Base-by-base conservation (phyloP, 140 eudicot genomes). In the Bidens hawaiensis region DNA sequence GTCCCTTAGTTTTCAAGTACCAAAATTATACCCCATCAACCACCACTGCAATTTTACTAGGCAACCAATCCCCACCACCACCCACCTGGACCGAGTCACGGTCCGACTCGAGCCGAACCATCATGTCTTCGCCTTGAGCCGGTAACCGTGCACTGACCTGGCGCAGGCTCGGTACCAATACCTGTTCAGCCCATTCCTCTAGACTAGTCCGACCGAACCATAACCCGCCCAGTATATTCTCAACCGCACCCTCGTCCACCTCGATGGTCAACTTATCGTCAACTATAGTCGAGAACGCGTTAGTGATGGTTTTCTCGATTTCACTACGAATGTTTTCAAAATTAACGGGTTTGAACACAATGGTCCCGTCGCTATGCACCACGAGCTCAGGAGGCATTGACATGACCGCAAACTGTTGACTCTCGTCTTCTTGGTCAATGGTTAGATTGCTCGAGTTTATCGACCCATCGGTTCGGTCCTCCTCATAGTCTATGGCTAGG, bases 371-470 rank as follows among this genome's bases (percentile, higher is more conserved):
- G 3, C 84, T 86, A 11, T 46, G 75, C 43, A 57, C 72, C 28
- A 76, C 59, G 6, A 94, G 80, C 50, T 88, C 97, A 13, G 72
- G 86, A 41, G 97, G 89, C 8, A 84, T 77, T 0, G 95, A 82
- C 38, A 77, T 78, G 12, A 85, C 71, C 1, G 87, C 59, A 47
- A 81, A 80, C 7, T 59, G 75, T 59, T 73, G 76, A 30, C 41
- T 69, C 42, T 88, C 97, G 7, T 79, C 96, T 48, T 88, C 99
- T 28, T 69, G 89, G 52, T 88, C 99, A 3, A 79, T 46, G 12
- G 95, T 85, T 17, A 93, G 69, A 53, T 88, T 94, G 56, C 99
- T 94, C n/a, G 97, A 85, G 66, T 83, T 79, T 68, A 78, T 62
- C 17, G 99, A 93, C 3, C 95, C 94, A 17, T 83, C 95, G 0